Evolutionary conservation across 2,329 filamentous ascomycete species (phyloP), one percentile per base, ranked within the genome.

Genomic region (Westerdykella sp.): DNA sequence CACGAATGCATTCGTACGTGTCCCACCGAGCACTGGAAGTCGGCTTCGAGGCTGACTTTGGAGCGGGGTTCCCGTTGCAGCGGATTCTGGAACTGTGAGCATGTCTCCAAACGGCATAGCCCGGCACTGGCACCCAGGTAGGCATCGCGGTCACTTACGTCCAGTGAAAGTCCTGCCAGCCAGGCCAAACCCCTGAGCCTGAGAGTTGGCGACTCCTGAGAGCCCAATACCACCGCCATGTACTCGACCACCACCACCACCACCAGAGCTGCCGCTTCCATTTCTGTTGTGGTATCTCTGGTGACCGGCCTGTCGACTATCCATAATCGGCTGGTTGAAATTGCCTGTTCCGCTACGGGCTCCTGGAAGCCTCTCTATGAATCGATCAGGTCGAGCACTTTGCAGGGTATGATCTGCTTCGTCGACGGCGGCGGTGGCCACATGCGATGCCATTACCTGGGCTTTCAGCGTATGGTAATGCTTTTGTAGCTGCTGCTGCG

Each of bases 401-500:
- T 62, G 54, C 3, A 66, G 34, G 2, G 64, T 50, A 7, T 53
- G 46, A 34, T 65, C 61, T 16, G 59, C 66, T 42, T 68, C 63
- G 39, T 80, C 71, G 2, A 74, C 75, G 15, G 77, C 78, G 6
- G 78, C 77, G 14, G 68, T 67, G 42, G 77, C 74, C 45, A 80
- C 73, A 11, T 77, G 72, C 2, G 73, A 72, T 25, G 69, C 67
- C 66, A 78, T 73, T 10, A 77, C 71, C 45, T 75, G 73, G 22
- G 72, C 69, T 55, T 81, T 82, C 34, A 81, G 63, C 11, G 72
- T 57, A 37, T 77, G 73, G 53, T 81, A 82, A 16, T 77, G 66
- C 47, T 76, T 76, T 39, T 88, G 85, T 2, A 80, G 77, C 47
- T 87, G 83, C 5, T 81, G 67, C 3, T 86, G 75, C 45, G 82